A percentile compares a stretch with the other conserved stretches of the same genome.
Conservation (phyloP, 176 grass and related monocot species). For the Juncus effusus region DNA sequence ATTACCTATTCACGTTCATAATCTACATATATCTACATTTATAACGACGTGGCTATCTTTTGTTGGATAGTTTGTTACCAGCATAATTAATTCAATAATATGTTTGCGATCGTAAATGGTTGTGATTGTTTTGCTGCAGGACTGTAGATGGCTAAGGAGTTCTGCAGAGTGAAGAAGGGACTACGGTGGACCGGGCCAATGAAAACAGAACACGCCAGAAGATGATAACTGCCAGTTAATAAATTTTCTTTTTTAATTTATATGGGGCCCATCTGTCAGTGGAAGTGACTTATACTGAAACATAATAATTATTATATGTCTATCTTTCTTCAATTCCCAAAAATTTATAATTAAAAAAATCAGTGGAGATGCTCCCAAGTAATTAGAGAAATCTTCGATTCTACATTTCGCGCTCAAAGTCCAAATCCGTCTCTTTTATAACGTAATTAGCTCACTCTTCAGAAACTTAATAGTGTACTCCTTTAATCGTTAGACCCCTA, state of each 20-base stretch:
- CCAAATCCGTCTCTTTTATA: background rate
- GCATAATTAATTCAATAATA: background rate
- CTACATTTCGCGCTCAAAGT: slow-evolving; percentile 5
- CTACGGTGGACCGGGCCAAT: too few relatives aligned
- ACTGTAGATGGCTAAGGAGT: background rate
- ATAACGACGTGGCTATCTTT: background rate
- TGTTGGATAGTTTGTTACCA: background rate
- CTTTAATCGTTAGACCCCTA: background rate
- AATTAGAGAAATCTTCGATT: slow-evolving; percentile 1
- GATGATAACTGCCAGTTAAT: too few relatives aligned
- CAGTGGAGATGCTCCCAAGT: background rate
- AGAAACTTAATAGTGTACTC: background rate
- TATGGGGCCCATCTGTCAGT: slow-evolving; percentile 3
- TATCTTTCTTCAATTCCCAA: slow-evolving; percentile 26
- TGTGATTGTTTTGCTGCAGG: background rate
- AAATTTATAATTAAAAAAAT: slow-evolving; percentile 5
- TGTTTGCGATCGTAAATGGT: background rate
- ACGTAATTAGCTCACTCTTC: background rate
- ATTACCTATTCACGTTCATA: background rate
- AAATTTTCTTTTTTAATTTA: background rate
- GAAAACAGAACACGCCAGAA: too few relatives aligned
- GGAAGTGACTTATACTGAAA: background rate
- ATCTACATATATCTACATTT: background rate
- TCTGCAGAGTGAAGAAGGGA: too few relatives aligned
- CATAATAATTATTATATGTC: background rate